Percentiles rank a stretch among this genome's conserved stretches.
Evolutionary conservation across 2,329 filamentous ascomycete species (phyloP).

Genomic region (Paramyrothecium roridum): DNA sequence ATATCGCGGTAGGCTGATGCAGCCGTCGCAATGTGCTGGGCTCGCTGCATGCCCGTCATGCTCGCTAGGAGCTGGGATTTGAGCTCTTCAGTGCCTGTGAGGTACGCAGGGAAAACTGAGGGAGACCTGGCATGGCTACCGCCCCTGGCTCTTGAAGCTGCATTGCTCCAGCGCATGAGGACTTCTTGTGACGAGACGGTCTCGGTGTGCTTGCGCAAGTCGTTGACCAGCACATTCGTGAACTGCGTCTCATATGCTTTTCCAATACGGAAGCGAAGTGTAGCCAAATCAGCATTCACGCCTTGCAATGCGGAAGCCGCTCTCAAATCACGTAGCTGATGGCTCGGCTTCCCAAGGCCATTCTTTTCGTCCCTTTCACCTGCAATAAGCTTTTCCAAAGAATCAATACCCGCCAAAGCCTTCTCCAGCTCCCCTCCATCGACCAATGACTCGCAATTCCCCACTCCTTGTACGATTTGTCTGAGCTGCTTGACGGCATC

Average conservation of each 20-base stretch:
- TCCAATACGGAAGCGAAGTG: slow-evolving; percentile 76
- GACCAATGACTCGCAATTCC: slow-evolving; percentile 74
- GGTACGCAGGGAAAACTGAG: slow-evolving; percentile 73
- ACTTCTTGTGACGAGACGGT: slow-evolving; percentile 70
- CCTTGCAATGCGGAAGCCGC: slow-evolving; percentile 76
- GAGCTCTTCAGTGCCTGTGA: slow-evolving; percentile 68
- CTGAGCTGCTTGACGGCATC: slow-evolving; percentile 81
- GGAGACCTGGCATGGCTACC: slow-evolving; percentile 58
- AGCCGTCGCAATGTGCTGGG: slow-evolving; percentile 75
- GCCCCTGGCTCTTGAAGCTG: slow-evolving; percentile 70
- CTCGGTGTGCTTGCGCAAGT: slow-evolving; percentile 77
- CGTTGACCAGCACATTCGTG: slow-evolving; percentile 70
- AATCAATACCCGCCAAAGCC: slow-evolving; percentile 74
- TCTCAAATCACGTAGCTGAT: slow-evolving; percentile 64
- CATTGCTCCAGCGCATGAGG: slow-evolving; percentile 78
- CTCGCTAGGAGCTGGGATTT: slow-evolving; percentile 67
- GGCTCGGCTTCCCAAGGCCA: slow-evolving; percentile 20
- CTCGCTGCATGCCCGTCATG: slow-evolving; percentile 76
- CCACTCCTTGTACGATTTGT: slow-evolving; percentile 71
- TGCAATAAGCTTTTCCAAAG: slow-evolving; percentile 74
- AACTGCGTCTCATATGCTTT: slow-evolving; percentile 83
- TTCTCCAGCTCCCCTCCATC: slow-evolving; percentile 80
- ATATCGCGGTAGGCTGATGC: slow-evolving; percentile 82
- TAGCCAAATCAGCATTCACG: slow-evolving; percentile 71
- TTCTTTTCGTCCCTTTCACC: slow-evolving; percentile 56